Evolutionary conservation across 2,329 filamentous ascomycete species (phyloP).

Genomic region (Xylaria digitata): DNA sequence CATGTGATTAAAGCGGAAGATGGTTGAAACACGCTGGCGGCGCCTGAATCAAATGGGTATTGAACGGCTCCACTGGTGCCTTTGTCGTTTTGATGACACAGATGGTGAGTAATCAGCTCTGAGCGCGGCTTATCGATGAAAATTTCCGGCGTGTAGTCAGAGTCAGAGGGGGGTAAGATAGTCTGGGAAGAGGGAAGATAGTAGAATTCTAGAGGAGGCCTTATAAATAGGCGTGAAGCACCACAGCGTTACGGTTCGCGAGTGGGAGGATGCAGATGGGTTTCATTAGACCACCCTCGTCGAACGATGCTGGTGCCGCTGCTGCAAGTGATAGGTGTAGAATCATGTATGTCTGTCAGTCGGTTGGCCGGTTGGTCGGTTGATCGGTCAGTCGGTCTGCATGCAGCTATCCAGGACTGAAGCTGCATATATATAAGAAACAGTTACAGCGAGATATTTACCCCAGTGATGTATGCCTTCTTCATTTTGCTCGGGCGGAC

Average conservation of each 20-base stretch:
- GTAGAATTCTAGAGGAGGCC: neutral
- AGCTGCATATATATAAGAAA: slow-evolving; percentile 3
- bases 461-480: neutral
- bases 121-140: neutral
- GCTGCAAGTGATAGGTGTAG: slow-evolving; percentile 24
- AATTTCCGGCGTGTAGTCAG: neutral
- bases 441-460: slow-evolving; percentile 22
- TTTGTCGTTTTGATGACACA: slow-evolving; percentile 7
- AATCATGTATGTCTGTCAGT: neutral
- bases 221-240: slow-evolving; percentile 9
- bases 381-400: slow-evolving; percentile 2
- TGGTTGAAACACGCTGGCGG: slow-evolving; percentile 10
- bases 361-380: slow-evolving; percentile 11
- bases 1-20: slow-evolving; percentile 31
- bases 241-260: slow-evolving; percentile 20
- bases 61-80: slow-evolving; percentile 16
- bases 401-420: slow-evolving; percentile 14
- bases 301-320: slow-evolving; percentile 27
- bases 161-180: neutral
- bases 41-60: neutral
- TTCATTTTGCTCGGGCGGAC: slow-evolving; percentile 30
- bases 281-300: slow-evolving; percentile 25
- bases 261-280: slow-evolving; percentile 23
- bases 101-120: slow-evolving; percentile 8
- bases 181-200: slow-evolving; percentile 6